A percentile compares a stretch with the other conserved stretches of the same genome.
phyloP scores from a whole-genome alignment of 2,329 filamentous ascomycete genomes.

The Aspergillus nomiae region DNA sequence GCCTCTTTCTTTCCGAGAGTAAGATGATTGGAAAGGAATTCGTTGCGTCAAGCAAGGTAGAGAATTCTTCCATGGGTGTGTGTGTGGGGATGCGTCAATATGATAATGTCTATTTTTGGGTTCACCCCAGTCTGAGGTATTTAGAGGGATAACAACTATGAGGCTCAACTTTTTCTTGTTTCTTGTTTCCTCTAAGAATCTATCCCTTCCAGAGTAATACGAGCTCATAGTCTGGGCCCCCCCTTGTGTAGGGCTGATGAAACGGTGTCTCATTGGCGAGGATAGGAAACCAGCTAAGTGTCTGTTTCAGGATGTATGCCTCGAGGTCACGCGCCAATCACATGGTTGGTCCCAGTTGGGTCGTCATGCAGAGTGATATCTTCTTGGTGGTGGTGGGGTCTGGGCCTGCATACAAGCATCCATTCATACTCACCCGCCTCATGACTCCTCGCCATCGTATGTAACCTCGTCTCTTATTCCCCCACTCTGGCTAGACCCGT shows the following conservation, averaged over 20 bases:
- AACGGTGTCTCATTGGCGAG: background rate
- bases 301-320: slow-evolving; percentile 2
- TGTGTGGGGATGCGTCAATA: background rate
- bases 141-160: background rate
- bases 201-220: background rate
- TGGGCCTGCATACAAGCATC: slow-evolving; percentile 2
- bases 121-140: background rate
- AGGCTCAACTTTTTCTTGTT: slow-evolving; percentile 13
- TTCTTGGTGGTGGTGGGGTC: background rate
- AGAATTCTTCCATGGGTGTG: background rate
- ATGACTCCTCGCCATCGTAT: slow-evolving; percentile 5
- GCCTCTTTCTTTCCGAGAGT: background rate
- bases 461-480: slow-evolving; percentile 14
- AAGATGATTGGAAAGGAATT: background rate
- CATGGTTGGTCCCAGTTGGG: slow-evolving; percentile 1
- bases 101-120: background rate
- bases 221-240: background rate
- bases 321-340: slow-evolving; percentile 1
- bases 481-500: background rate
- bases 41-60: background rate
- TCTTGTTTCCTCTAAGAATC: background rate
- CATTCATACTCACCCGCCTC: background rate
- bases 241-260: slow-evolving; percentile 13
- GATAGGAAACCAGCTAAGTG: background rate
- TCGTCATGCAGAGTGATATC: slow-evolving; percentile 3